Base-by-base conservation (phyloP, 2,329 filamentous ascomycete species). In the Penicillium expansum region DNA sequence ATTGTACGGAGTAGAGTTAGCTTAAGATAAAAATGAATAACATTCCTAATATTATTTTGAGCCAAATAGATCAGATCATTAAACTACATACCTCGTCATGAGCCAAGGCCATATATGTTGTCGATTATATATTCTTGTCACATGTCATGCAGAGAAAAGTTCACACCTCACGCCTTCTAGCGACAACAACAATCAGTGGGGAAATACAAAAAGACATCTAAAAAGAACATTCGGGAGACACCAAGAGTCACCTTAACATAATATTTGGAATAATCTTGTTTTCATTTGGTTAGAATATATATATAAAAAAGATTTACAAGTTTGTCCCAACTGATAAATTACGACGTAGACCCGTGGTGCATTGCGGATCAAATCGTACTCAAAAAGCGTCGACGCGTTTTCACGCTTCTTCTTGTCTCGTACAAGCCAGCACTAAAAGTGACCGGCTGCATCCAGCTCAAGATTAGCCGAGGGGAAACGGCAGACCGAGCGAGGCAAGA, bases 401-500 rank as follows among this genome's bases (percentile, higher is more conserved):
- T 58, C 59, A 61, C 54, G 63, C 67, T 74, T 67, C 41, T 66
- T 80, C 74, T 80, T 64, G 78, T 80, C 78, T 77, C 77, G 68
- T 79, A 74, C 76, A 72, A 72, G 47, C 56, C 52, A 61, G 56
- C 56, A 60, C 55, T 48, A 5, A 35, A 48, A 57, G 53, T 60
- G 57, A 60, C 45, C 57, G 61, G 54, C 57, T 70, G 73, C 61
- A 75, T 75, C 73, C 71, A 74, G 73, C 73, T 76, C 73, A 75
- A 76, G 71, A 73, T 71, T 67, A 70, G 64, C 67, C 61, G 64
- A 70, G 52, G 59, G 38, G 57, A 60, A 61, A 50, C 67, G 62
- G 67, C 66, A 71, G 75, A 79, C 69, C 78, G 79, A 80, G 79
- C 79, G 76, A 80, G 79, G 79, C 70, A 77, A 77, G 77, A 79